phyloP scores from a whole-genome alignment of 1,284 basidiomycete species.

The Ceratobasidium theobromae region DNA sequence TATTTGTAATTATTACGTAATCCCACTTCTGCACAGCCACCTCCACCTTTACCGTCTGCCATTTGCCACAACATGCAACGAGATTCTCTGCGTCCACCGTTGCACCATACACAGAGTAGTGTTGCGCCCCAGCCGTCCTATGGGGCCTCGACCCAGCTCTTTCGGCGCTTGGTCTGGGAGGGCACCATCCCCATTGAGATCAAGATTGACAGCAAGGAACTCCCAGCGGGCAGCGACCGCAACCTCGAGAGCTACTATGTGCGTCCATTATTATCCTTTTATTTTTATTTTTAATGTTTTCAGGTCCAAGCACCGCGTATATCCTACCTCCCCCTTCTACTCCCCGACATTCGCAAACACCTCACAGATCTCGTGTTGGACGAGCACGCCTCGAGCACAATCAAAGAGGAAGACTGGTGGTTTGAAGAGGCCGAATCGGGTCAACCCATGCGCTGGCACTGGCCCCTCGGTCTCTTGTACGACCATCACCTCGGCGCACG shows the following conservation, averaged over 20 bases:
- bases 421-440: conserved; percentile 79
- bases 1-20: too few species aligned
- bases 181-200: conserved; percentile 84
- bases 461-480: conserved; percentile 91
- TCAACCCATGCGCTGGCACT: conserved; percentile 84
- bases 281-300: too few species aligned
- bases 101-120: conserved; percentile 16
- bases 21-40: too few species aligned
- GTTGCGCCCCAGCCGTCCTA: conserved; percentile 24
- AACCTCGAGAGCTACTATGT: conserved; percentile 80
- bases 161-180: conserved; percentile 79
- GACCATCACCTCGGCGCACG: conserved; percentile 61
- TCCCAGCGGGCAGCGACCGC: conserved; percentile 83
- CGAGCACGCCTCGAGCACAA: conserved; percentile 64
- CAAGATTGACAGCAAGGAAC: conserved; percentile 78
- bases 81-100: conserved; percentile 10
- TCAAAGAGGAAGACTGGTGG: conserved; percentile 92
- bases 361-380: conserved; percentile 89
- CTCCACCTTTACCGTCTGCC: background rate
- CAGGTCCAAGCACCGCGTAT: conserved; percentile 74
- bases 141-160: conserved; percentile 64
- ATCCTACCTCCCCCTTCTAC: conserved; percentile 85
- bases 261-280: conserved; percentile 14
- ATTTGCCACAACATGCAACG: conserved; percentile 26
- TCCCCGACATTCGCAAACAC: conserved; percentile 82